These are phyloP conservation scores for Malus asiatica DNA, from an alignment of 306 rosid genomes.

Conservation along the genomic window DNA sequence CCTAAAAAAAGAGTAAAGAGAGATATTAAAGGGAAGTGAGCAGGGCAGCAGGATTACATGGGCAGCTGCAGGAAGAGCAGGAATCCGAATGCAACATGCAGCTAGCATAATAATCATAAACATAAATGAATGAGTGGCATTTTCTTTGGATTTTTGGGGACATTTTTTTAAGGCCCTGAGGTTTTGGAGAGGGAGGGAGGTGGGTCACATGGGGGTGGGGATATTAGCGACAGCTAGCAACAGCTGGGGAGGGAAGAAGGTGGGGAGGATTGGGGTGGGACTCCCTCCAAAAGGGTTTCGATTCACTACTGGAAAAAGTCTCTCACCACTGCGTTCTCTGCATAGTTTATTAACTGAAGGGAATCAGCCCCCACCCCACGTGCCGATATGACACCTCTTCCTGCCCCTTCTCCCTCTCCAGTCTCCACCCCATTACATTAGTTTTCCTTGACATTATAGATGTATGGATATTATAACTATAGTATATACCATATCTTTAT, in stretches of 20 bases:
- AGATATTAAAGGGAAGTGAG: background rate
- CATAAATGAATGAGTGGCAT: background rate
- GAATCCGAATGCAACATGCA: background rate
- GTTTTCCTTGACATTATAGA: background rate
- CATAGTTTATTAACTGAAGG: slow-evolving; percentile 18
- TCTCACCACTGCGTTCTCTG: background rate
- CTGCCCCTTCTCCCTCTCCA: slow-evolving; percentile 13
- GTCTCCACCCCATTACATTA: slow-evolving; percentile 26
- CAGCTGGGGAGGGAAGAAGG: slow-evolving; percentile 53
- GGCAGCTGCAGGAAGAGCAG: background rate
- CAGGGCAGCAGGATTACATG: background rate
- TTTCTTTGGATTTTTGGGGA: background rate
- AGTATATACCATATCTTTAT: background rate
- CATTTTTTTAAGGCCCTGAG: slow-evolving; percentile 32
- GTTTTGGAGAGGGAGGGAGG: slow-evolving; percentile 37
- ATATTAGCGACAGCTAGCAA: slow-evolving; percentile 87
- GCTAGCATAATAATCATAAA: background rate
- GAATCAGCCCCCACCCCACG: slow-evolving; percentile 92
- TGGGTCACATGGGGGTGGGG: slow-evolving; percentile 75
- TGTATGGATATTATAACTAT: background rate
- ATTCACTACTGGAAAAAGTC: slow-evolving; percentile 36
- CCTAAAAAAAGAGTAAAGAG: background rate
- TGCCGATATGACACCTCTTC: slow-evolving; percentile 83
- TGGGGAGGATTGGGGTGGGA: slow-evolving; percentile 9
- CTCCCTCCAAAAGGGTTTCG: slow-evolving; percentile 30